Base-by-base conservation (phyloP, 345 rosid genomes). In the Hirschfeldia incana region DNA sequence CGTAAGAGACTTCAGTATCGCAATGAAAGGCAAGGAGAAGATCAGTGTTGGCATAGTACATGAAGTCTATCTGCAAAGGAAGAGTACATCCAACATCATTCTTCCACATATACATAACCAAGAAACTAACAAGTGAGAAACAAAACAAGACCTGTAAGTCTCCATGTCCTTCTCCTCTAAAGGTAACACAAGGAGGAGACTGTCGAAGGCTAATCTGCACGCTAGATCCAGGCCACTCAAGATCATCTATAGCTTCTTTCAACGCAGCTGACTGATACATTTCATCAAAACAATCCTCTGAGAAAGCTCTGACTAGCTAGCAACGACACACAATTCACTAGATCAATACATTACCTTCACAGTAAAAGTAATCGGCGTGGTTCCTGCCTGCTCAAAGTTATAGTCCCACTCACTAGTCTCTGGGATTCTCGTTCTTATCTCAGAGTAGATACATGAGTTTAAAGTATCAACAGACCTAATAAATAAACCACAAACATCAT, bases 211-310 rank as follows among this genome's bases (percentile, higher is more conserved):
- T 85, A 79, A 95, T 89, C 79, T 87, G 83, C 74, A 95, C 86
- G 79, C 93, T 85, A 59, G 99, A 86, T 69, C 98, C 97, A 73
- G 97, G 97, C 97, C 97, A 95, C 79, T 93, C 96, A 65, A 93
- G 94, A 81, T 93, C 99, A 84, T 91, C 98, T 33, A 93, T 85
- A 17, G 99, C 94, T 90, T 95, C 99, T 85, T 95, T 93, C 62
- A 93, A 60, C 33, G 96, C 94, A 42, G 94, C 88, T 79, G 98
- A 95, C 99, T 93, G 27, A 77, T 55, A 64, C 74, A 69, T 66
- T 27, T 60, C 3, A 12, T 0, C 77, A 74, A 0, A 46, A 8
- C 66, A 59, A 59, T 11, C 33, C 55, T 42, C 15, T 0, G 49
- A 72, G 75, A 58, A 67, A 12, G 7, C 55, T 71, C 26, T 12